phyloP scores from a whole-genome alignment of 169 alveolate species.

The Eimeria falciformis region DNA sequence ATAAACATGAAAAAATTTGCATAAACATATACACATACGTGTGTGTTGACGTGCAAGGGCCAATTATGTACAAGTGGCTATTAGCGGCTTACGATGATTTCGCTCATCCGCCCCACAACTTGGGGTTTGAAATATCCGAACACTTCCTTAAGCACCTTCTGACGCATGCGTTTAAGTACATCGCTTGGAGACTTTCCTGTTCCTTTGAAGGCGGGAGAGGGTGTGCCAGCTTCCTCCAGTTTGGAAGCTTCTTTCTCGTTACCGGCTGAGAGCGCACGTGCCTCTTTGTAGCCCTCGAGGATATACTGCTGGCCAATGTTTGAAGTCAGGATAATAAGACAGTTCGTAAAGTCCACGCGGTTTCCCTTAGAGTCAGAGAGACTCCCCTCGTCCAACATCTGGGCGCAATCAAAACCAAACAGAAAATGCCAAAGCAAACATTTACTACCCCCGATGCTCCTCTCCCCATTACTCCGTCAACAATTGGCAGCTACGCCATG shows the following conservation, averaged over 20 bases:
- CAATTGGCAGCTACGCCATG: not conserved
- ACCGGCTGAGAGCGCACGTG: constrained; percentile 1
- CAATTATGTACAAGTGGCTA: too few relatives aligned
- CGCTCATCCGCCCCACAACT: constrained; percentile 49
- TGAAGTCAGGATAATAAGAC: constrained; percentile 90
- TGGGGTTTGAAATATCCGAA: constrained; percentile 57
- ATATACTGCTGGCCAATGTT: constrained; percentile 88
- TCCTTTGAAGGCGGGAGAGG: not conserved
- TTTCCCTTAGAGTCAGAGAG: constrained; percentile 91
- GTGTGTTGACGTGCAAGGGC: not conserved
- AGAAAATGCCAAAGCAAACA: not conserved
- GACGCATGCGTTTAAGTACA: not conserved
- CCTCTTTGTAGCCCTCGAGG: constrained; percentile 59
- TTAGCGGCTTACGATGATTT: constrained; percentile 14
- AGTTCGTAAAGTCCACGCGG: constrained; percentile 90
- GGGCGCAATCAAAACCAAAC: not conserved
- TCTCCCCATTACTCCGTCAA: too few relatives aligned
- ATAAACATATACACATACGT: not conserved
- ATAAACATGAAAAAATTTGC: not conserved
- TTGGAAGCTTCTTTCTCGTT: not conserved
- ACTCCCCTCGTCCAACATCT: constrained; percentile 91
- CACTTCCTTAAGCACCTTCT: constrained; percentile 38
- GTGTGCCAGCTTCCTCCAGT: not conserved
- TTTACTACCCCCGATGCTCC: too few relatives aligned
- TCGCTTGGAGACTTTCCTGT: constrained; percentile 15